Percentiles rank a stretch among this genome's conserved stretches.
phyloP scores from a whole-genome alignment of 352 stramenopile genomes.

The Blastocystis sp. region DNA sequence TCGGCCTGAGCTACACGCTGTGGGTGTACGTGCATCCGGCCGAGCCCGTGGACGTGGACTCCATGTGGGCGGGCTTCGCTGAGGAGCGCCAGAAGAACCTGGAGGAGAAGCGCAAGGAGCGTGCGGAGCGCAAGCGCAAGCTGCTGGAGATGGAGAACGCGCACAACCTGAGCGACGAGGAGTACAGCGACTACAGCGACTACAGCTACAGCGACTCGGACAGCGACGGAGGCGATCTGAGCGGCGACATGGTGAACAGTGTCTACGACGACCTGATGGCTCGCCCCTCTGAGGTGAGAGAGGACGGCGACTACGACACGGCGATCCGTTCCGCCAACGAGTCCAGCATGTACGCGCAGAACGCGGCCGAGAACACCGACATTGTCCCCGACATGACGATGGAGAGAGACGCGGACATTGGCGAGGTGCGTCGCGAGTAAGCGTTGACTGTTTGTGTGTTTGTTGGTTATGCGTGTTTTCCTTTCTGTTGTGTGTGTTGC shows the following conservation, averaged over 20 bases:
- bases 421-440: slow-evolving; percentile 1
- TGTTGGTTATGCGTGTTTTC: background rate
- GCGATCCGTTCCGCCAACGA: slow-evolving; percentile 44
- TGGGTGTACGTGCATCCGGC: slow-evolving; percentile 67
- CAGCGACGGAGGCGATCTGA: background rate
- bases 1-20: slow-evolving; percentile 47
- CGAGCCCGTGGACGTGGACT: background rate
- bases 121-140: slow-evolving; percentile 9
- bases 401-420: slow-evolving; percentile 30
- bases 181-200: background rate
- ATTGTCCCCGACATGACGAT: slow-evolving; percentile 45
- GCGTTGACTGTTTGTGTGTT: background rate
- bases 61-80: slow-evolving; percentile 46
- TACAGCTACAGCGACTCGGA: background rate
- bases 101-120: slow-evolving; percentile 9
- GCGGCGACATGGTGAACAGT: background rate
- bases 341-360: slow-evolving; percentile 40
- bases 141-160: slow-evolving; percentile 19
- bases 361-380: slow-evolving; percentile 35
- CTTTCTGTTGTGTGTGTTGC: background rate
- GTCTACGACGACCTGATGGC: background rate
- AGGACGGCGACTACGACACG: background rate
- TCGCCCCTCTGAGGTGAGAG: background rate
- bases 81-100: slow-evolving; percentile 47
- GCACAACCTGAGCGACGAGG: background rate